Conservation (phyloP, 805 yeast genomes). For the Lipomyces sp. region DNA sequence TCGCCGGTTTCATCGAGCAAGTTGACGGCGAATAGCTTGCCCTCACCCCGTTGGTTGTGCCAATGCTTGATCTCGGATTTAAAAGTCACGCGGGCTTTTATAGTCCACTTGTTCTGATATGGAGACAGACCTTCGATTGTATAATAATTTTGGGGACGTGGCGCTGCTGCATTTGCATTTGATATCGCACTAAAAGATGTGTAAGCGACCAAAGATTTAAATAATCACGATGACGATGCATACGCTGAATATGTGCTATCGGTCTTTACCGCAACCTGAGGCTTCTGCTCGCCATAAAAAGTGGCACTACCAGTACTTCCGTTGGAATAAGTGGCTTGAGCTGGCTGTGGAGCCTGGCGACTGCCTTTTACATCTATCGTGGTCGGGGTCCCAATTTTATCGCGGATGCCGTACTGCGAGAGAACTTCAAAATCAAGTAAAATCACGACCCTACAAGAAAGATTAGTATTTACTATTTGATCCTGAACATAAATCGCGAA, state of each 20-base stretch:
- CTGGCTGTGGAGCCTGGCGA: neutral
- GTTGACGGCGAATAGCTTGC: constrained; percentile 85
- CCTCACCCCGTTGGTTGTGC: constrained; percentile 85
- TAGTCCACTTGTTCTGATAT: constrained; percentile 87
- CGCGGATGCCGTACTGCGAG: constrained; percentile 27
- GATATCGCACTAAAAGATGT: neutral
- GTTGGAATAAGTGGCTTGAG: neutral
- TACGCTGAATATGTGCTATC: constrained; percentile 4
- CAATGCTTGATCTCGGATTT: constrained; percentile 88
- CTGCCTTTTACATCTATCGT: neutral
- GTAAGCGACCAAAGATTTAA: neutral
- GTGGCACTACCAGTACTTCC: constrained; percentile 13
- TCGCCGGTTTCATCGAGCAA: constrained; percentile 94
- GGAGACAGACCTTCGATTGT: constrained; percentile 91
- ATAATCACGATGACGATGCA: neutral
- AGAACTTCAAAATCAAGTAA: constrained; percentile 26
- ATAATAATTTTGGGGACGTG: constrained; percentile 48
- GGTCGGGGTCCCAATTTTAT: constrained; percentile 34
- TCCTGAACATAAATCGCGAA: neutral
- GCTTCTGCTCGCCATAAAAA: constrained; percentile 26
- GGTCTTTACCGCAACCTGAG: constrained; percentile 3
- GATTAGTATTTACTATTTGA: neutral
- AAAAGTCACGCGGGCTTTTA: constrained; percentile 87
- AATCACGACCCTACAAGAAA: constrained; percentile 21
- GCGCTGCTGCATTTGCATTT: constrained; percentile 15